phyloP scores from a whole-genome alignment of 176 grass and related monocot genomes.

The Oryza rufipogon region DNA sequence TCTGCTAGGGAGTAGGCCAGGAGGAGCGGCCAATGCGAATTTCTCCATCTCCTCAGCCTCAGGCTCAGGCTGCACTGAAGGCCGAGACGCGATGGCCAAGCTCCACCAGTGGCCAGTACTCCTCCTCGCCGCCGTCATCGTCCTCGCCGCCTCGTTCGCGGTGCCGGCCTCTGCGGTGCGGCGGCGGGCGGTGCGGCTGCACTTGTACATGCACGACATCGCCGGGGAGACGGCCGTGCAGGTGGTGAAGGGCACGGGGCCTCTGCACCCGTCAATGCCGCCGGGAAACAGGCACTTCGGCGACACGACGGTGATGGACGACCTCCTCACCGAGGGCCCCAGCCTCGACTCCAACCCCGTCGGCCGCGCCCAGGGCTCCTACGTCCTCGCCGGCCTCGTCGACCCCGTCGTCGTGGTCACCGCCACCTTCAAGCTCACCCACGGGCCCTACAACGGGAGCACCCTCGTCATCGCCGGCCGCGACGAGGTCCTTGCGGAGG shows the following conservation, averaged over 20 bases:
- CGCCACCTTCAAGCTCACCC: not conserved
- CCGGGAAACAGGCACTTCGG: constrained; percentile 14
- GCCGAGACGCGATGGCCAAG: too few species aligned
- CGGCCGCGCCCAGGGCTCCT: constrained; percentile 27
- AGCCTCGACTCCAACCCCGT: not conserved
- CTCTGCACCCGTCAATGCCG: constrained; percentile 14
- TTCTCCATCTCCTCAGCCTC: too few species aligned
- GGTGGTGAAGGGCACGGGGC: not conserved
- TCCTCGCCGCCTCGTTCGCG: not conserved
- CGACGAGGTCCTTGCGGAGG: not conserved
- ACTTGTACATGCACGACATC: constrained; percentile 44
- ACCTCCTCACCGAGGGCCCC: constrained; percentile 16
- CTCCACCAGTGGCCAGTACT: too few species aligned
- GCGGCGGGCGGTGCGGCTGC: not conserved
- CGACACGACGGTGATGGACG: constrained; percentile 8
- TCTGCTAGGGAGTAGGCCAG: too few species aligned
- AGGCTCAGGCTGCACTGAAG: too few species aligned
- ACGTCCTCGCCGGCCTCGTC: not conserved
- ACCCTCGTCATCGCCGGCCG: constrained; percentile 27
- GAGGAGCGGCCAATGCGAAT: too few species aligned
- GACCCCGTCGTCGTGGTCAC: not conserved
- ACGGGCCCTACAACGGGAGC: constrained; percentile 42
- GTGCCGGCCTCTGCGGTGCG: not conserved
- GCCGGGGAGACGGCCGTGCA: not conserved
- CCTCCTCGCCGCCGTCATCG: not conserved